phyloP scores from a whole-genome alignment of 352 stramenopile species.

The Pseudoperonospora humuli region DNA sequence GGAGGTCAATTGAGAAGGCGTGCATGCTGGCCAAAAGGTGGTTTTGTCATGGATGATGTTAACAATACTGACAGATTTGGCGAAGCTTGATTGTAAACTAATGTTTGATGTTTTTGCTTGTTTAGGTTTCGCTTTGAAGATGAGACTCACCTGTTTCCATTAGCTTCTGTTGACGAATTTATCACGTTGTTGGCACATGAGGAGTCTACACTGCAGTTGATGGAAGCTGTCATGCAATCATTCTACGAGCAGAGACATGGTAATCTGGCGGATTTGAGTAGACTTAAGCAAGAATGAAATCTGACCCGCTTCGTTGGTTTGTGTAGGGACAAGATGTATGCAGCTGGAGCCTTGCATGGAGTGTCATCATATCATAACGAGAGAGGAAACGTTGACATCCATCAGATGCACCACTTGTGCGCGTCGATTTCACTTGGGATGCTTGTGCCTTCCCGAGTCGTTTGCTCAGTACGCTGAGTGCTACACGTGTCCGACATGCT shows the following conservation, averaged over 20 bases:
- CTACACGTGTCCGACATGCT: conserved; percentile 61
- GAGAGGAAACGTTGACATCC: conserved; percentile 19
- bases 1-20: conserved; percentile 31
- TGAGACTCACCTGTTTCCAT: too few relatives aligned
- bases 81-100: too few relatives aligned
- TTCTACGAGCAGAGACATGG: conserved; percentile 31
- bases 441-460: conserved; percentile 43
- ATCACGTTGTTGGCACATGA: too few relatives aligned
- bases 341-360: conserved; percentile 29
- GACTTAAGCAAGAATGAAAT: neutral
- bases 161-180: too few relatives aligned
- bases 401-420: conserved; percentile 47
- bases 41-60: conserved; percentile 18
- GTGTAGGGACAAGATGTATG: conserved; percentile 1
- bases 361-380: conserved; percentile 28
- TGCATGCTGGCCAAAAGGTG: conserved; percentile 42
- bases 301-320: neutral
- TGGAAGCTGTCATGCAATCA: conserved; percentile 32
- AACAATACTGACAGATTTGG: too few relatives aligned
- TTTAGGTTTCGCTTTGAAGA: too few relatives aligned
- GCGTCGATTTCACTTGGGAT: conserved; percentile 43
- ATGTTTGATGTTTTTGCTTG: too few relatives aligned
- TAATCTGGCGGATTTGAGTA: conserved; percentile 1
- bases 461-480: conserved; percentile 49
- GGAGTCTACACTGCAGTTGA: conserved; percentile 17